Evolutionary conservation across 148 eudicot species (phyloP).

Genomic region (Chenopodium formosanum): DNA sequence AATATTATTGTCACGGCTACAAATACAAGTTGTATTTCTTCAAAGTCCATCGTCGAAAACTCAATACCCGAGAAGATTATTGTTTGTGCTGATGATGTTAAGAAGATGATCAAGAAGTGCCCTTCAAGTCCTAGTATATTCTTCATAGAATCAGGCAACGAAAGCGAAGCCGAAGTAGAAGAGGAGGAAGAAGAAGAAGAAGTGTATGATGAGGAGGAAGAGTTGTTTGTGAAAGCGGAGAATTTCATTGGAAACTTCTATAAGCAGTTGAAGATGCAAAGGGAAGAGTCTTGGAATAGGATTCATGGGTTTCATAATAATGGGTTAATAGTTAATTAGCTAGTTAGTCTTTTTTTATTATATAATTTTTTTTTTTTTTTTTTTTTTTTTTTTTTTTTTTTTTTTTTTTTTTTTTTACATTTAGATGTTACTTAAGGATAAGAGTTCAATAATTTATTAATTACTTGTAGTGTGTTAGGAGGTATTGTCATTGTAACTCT

Average conservation of each 20-base stretch:
- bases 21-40: not conserved
- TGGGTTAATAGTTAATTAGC: not conserved
- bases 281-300: conserved; percentile 61
- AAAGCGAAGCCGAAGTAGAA: conserved; percentile 4
- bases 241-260: conserved; percentile 55
- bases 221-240: conserved; percentile 55
- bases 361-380: not conserved
- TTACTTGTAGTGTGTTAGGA: too few relatives aligned
- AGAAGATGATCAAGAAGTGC: conserved; percentile 37
- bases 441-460: too few relatives aligned
- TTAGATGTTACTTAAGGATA: too few relatives aligned
- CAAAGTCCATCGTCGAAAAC: not conserved
- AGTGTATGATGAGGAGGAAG: conserved; percentile 35
- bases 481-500: too few relatives aligned
- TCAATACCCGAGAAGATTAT: not conserved
- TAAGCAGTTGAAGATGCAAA: conserved; percentile 64
- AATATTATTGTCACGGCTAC: not conserved
- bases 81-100: not conserved
- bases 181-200: conserved; percentile 25
- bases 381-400: not conserved
- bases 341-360: not conserved
- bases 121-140: conserved; percentile 49
- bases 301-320: conserved; percentile 39
- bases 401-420: not conserved
- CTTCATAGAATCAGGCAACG: conserved; percentile 32